Base-by-base conservation (phyloP, 2,329 filamentous ascomycete species). In the Talaromyces islandicus region DNA sequence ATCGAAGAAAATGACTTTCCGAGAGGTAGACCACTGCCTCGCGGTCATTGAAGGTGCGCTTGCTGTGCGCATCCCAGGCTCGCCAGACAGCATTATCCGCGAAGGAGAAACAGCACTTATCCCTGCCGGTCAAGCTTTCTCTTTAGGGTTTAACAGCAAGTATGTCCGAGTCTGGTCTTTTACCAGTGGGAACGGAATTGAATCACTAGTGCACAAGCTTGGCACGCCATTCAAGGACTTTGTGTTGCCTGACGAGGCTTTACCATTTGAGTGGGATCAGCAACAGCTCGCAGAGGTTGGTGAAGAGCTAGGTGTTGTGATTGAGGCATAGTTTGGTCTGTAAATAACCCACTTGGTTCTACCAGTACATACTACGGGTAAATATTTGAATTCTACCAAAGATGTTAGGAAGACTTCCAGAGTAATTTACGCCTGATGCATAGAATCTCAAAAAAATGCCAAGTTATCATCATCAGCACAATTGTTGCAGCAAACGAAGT, bases 11-110 rank as follows among this genome's bases (percentile, higher is more conserved):
- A 60, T 83, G 30, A 74, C 70, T 0, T 85, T 85, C 62, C 57
- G 68, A 0, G 68, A 68, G 0, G 80, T 81, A 1, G 82, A 84
- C 63, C 83, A 85, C 66, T 83, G 80, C 57, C 73, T 85, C 53
- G 77, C 73, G 58, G 74, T 83, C 0, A 69, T 75, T 48, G 81
- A 83, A 60, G 82, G 82, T 0, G 63, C 73, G 0, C 64, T 83
- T 4, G 70, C 68, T 17, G 74, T 84, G 4, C 70, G 66, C 38
- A 59, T 83, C 29, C 70, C 72, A 59, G 75, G 67, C 1, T 67
- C 68, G 5, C 60, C 63, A 4, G 73, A 75, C 61, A 68, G 65
- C 1, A 64, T 70, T 4, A 72, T 81, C 43, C 68, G 73, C 2
- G 78, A 79, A 54, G 81, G 81, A 0, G 78, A 84, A 64, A 80